Conservation (phyloP, 2,329 filamentous ascomycete species). For the Colletotrichum lindemuthianum region DNA sequence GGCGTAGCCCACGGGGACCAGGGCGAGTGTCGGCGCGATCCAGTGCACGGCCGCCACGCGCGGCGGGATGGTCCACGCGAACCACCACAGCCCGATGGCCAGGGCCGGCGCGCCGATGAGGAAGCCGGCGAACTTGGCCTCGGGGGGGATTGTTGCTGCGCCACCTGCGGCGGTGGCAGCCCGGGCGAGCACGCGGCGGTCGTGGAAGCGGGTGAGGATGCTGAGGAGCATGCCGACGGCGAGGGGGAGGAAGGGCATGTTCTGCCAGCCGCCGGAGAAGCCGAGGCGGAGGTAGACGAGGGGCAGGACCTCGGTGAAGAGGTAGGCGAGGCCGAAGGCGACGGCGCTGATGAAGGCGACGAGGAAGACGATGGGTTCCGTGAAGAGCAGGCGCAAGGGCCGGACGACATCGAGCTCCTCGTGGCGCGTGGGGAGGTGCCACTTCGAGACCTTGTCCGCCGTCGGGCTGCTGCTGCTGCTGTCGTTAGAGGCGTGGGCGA, state of each 20-base stretch:
- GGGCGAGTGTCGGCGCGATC: constrained; percentile 50
- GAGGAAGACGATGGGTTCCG: constrained; percentile 23
- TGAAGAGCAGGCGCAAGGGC: constrained; percentile 11
- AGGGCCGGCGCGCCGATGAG: constrained; percentile 53
- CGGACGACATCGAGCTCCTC: constrained; percentile 23
- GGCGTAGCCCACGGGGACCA: constrained; percentile 57
- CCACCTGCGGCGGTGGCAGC: constrained; percentile 10
- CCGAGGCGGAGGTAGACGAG: constrained; percentile 8
- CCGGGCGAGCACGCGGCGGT: neutral
- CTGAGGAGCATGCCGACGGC: constrained; percentile 9
- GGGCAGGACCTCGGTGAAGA: constrained; percentile 19
- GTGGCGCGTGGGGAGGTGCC: neutral
- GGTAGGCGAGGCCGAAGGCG: constrained; percentile 20
- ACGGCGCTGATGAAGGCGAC: constrained; percentile 11
- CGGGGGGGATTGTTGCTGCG: constrained; percentile 28
- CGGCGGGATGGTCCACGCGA: constrained; percentile 59
- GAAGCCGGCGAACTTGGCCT: constrained; percentile 43
- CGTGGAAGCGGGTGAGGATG: constrained; percentile 11
- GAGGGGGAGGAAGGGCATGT: constrained; percentile 14
- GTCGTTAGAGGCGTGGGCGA: neutral
- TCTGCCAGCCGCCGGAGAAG: constrained; percentile 4
- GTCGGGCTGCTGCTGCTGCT: neutral
- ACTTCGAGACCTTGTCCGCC: neutral
- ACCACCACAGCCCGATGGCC: constrained; percentile 55
- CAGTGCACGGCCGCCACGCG: constrained; percentile 44